Base-by-base conservation (phyloP, 148 eudicot species). In the Pharnaceum exiguum region DNA sequence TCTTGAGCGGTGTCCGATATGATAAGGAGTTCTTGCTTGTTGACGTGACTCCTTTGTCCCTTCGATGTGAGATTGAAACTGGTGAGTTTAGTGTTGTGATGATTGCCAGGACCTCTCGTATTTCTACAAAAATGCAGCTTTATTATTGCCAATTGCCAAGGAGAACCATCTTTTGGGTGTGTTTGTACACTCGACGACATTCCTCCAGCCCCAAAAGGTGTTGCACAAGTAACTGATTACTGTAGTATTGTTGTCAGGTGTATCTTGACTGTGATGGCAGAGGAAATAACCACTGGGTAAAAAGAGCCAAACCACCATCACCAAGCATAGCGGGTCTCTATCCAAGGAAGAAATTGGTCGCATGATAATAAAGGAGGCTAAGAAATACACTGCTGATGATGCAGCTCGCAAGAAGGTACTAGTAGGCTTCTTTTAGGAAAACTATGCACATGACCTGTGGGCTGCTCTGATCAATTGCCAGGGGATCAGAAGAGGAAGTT, bases 81-180 rank as follows among this genome's bases (percentile, higher is more conserved):
- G 57, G 57, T 5, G 47, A 19, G 1, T 5, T 62, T 38, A 1
- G 0, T 1, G 57, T 62, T 28, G n/a, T n/a, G n/a, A 1, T 62
- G 2, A 50, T 62, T 45, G 46, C 57, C 0, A 48, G 47, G n/a
- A 62, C 49, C 36, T 26, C 66, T 26, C 13, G 46, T 5, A 61
- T 61, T 1, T 56, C 66, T 1, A 27, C 31, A 2, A 50, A 27
- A 7, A 26, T 8, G 42, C 51, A 0, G 0, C 0, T 1, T 28
- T n/a, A 2, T 0, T 0, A 2, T 0, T 64, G 32, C 30, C 60
- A 2, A 40, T 30, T 9, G 52, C 60, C 26, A 17, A 44, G 24
- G 68, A 63, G 30, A 63, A 63, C 12, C 9, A 63, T 51, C 43
- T 63, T 13, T 16, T 63, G 59, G 68, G 68, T 32, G 0, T 0